phyloP scores from a whole-genome alignment of 495 filamentous ascomycete species.

The Penicillium mononematosum region DNA sequence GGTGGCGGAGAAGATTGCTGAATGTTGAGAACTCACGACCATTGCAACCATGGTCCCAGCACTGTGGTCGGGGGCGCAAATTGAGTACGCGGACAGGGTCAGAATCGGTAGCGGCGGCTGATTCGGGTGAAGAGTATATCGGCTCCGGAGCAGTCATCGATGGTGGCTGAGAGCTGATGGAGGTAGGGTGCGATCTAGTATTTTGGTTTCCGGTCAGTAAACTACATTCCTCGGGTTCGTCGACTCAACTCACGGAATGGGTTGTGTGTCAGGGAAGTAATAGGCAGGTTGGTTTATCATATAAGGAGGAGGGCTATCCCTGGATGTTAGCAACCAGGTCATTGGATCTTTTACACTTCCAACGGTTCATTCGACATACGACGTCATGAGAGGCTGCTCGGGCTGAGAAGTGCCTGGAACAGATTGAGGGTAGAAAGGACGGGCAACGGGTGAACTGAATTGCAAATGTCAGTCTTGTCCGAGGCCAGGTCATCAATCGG shows the following conservation, averaged over 20 bases:
- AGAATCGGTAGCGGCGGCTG: slow-evolving; percentile 31
- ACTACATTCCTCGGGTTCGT: background rate
- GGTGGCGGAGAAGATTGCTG: slow-evolving; percentile 88
- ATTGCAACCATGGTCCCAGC: slow-evolving; percentile 95
- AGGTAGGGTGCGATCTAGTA: slow-evolving; percentile 21
- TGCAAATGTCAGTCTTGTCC: background rate
- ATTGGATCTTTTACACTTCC: background rate
- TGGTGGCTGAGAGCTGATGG: slow-evolving; percentile 32
- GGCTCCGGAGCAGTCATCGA: slow-evolving; percentile 29
- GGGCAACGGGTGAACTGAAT: slow-evolving; percentile 22
- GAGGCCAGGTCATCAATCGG: background rate
- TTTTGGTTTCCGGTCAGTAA: slow-evolving; percentile 2
- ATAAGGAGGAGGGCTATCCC: slow-evolving; percentile 18
- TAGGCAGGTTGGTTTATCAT: slow-evolving; percentile 29
- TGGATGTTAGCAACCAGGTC: background rate
- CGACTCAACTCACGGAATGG: slow-evolving; percentile 23
- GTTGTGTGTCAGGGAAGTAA: slow-evolving; percentile 22
- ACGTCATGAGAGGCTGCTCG: slow-evolving; percentile 23
- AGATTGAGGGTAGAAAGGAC: slow-evolving; percentile 19
- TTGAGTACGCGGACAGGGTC: slow-evolving; percentile 67
- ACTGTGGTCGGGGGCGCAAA: slow-evolving; percentile 82
- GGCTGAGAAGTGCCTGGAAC: slow-evolving; percentile 7
- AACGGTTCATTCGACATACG: slow-evolving; percentile 19
- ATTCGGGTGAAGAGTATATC: slow-evolving; percentile 35
- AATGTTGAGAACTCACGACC: slow-evolving; percentile 93